phyloP scores from a whole-genome alignment of 768 basidiomycete species.

The Mycena pura region DNA sequence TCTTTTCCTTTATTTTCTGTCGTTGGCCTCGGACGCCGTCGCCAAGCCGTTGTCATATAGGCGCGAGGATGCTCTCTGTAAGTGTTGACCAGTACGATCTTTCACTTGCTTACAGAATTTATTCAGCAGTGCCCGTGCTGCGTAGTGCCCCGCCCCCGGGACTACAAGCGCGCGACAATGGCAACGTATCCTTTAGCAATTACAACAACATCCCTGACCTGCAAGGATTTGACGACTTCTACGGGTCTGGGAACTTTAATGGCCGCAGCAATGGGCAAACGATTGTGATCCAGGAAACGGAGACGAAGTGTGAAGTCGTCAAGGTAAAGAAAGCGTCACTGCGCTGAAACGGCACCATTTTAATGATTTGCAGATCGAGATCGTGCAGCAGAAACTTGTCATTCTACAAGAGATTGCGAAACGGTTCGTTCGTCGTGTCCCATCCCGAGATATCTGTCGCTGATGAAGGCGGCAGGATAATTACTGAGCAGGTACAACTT shows the following conservation, averaged over 20 bases:
- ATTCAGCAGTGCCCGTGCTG: conserved; percentile 3
- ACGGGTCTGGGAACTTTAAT: conserved; percentile 30
- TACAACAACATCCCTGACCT: conserved; percentile 29
- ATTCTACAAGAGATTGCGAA: conserved; percentile 38
- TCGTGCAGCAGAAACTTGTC: conserved; percentile 37
- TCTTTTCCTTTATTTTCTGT: conserved; percentile 23
- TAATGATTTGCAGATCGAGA: conserved; percentile 25
- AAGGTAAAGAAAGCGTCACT: neutral
- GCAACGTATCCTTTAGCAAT: conserved; percentile 31
- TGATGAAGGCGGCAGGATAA: conserved; percentile 24
- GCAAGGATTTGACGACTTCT: conserved; percentile 31
- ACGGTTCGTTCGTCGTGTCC: conserved; percentile 16
- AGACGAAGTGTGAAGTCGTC: conserved; percentile 12
- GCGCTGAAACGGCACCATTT: neutral
- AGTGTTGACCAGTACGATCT: neutral
- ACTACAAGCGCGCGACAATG: conserved; percentile 7
- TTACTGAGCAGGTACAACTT: conserved; percentile 36
- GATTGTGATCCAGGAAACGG: conserved; percentile 28
- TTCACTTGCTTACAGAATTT: neutral
- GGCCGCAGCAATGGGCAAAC: conserved; percentile 22
- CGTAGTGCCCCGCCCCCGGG: conserved; percentile 1
- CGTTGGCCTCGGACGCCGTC: conserved; percentile 17
- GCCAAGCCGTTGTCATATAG: conserved; percentile 23
- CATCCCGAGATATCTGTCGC: neutral
- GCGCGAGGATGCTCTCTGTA: conserved; percentile 22